These are phyloP conservation scores for Talaromyces sp. DNA, from an alignment of 2,329 filamentous ascomycete species.

Conservation along the genomic window DNA sequence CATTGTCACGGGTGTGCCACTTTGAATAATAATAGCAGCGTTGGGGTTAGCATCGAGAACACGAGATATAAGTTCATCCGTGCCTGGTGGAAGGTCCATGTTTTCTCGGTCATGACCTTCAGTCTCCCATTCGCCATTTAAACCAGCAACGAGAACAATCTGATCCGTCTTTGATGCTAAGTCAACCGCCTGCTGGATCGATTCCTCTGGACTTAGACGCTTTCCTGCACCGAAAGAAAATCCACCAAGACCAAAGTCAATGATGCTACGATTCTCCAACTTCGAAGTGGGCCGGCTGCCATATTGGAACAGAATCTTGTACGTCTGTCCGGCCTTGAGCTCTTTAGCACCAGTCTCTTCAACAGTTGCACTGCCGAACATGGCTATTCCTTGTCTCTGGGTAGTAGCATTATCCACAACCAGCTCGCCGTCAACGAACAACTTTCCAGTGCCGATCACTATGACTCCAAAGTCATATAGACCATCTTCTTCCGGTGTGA, in stretches of 20 bases:
- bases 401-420: slow-evolving; percentile 65
- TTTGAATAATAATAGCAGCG: slow-evolving; percentile 71
- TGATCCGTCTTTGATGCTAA: slow-evolving; percentile 69
- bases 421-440: slow-evolving; percentile 60
- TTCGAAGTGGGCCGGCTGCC: slow-evolving; percentile 58
- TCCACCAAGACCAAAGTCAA: slow-evolving; percentile 57
- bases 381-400: slow-evolving; percentile 60
- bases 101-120: slow-evolving; percentile 62
- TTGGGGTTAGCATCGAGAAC: slow-evolving; percentile 65
- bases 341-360: slow-evolving; percentile 60
- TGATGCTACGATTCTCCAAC: slow-evolving; percentile 47
- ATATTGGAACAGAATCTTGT: slow-evolving; percentile 59
- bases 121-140: slow-evolving; percentile 78
- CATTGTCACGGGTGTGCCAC: slow-evolving; percentile 64
- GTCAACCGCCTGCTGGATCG: slow-evolving; percentile 64
- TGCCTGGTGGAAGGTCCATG: slow-evolving; percentile 56
- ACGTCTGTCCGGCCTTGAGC: slow-evolving; percentile 58
- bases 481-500: slow-evolving; percentile 59
- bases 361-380: slow-evolving; percentile 62
- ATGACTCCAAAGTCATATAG: slow-evolving; percentile 64
- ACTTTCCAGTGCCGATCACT: slow-evolving; percentile 63
- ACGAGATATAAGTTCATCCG: slow-evolving; percentile 59
- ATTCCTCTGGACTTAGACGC: slow-evolving; percentile 55
- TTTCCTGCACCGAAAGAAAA: slow-evolving; percentile 61
- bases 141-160: slow-evolving; percentile 72